phyloP scores from a whole-genome alignment of 495 filamentous ascomycete species.

The Polyplosphaeria fusca region DNA sequence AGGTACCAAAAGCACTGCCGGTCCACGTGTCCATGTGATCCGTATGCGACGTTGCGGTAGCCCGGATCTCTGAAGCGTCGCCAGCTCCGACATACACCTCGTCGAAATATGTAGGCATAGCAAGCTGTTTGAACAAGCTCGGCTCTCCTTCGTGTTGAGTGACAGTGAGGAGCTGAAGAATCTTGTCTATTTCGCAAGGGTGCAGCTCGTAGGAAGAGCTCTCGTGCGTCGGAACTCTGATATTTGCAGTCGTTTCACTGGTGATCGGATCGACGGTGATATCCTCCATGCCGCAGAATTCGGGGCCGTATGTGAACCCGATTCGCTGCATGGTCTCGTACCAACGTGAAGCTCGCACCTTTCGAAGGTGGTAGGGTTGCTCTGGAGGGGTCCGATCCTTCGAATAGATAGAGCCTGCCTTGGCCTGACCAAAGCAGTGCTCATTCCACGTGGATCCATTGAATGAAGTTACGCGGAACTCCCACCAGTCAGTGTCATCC shows the following conservation, averaged over 20 bases:
- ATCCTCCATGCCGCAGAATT: constrained; percentile 1
- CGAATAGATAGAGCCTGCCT: background rate
- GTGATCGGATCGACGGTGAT: background rate
- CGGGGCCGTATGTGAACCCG: constrained; percentile 3
- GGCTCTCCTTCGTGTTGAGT: constrained; percentile 1
- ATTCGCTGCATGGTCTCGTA: background rate
- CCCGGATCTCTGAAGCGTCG: background rate
- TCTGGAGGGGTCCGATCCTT: background rate
- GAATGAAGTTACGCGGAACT: constrained; percentile 1
- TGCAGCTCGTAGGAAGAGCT: background rate
- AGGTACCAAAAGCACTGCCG: constrained; percentile 3
- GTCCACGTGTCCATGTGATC: constrained; percentile 4
- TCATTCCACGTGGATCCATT: constrained; percentile 2
- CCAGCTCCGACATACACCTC: constrained; percentile 2
- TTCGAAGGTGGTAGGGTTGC: background rate
- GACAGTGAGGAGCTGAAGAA: background rate
- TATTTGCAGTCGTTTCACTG: background rate
- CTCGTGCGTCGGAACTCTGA: background rate
- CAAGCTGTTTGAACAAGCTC: background rate
- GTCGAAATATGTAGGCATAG: constrained; percentile 4
- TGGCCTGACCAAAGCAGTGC: constrained; percentile 5
- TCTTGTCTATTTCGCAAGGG: background rate
- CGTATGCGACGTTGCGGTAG: background rate
- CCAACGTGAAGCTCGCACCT: background rate
- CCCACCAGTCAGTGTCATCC: constrained; percentile 3